Percentiles rank a stretch among this genome's conserved stretches.
These are phyloP conservation scores for Calonectria multiphialidica DNA, from an alignment of 2,329 filamentous ascomycete genomes.

Conservation along the genomic window DNA sequence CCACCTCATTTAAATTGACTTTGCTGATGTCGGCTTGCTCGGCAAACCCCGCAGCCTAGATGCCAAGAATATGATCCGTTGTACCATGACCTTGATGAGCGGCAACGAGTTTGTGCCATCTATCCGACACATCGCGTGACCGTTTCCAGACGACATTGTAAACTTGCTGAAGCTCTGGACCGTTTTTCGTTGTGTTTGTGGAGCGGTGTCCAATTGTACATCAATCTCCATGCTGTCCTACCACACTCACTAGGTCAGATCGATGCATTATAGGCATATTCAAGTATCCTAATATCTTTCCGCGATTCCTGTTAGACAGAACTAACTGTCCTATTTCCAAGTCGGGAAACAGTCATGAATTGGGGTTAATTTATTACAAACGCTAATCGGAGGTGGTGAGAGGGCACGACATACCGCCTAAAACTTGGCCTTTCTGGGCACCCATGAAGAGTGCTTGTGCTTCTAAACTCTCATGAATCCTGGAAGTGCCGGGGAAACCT, in stretches of 20 bases:
- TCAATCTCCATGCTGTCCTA: too few species aligned
- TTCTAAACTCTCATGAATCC: background rate
- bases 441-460: background rate
- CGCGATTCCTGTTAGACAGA: background rate
- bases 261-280: too few species aligned
- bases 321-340: background rate
- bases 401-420: background rate
- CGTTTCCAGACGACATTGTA: too few species aligned
- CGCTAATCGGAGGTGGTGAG: background rate
- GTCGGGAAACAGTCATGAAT: background rate
- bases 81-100: background rate
- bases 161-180: too few species aligned
- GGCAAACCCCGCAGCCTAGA: background rate
- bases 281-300: background rate
- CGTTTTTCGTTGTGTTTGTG: too few species aligned
- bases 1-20: background rate
- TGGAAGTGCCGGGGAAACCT: too few species aligned
- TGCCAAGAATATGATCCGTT: background rate
- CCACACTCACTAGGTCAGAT: too few species aligned
- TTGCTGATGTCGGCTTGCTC: background rate
- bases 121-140: background rate
- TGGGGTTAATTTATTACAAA: background rate
- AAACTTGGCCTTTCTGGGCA: background rate
- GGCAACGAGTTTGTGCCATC: background rate
- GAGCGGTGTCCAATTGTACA: too few species aligned